Conservation (phyloP, 805 yeast species). For the Barnettozyma vustinii region DNA sequence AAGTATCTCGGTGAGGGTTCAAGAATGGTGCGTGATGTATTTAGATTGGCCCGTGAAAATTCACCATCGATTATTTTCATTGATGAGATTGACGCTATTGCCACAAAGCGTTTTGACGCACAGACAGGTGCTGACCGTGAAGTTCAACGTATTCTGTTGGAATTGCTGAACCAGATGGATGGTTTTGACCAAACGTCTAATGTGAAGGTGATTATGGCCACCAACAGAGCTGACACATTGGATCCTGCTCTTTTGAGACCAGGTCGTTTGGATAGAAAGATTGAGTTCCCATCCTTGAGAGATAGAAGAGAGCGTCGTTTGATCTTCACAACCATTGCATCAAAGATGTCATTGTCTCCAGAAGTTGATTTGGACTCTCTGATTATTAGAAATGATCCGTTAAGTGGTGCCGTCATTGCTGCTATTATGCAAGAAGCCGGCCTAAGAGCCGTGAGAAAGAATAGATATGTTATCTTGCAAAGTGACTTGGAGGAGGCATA, state of each 20-base stretch:
- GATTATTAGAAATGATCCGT: constrained; percentile 91
- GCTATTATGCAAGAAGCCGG: constrained; percentile 99
- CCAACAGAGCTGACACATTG: constrained; percentile 97
- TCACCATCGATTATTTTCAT: constrained; percentile 95
- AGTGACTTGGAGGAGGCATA: constrained; percentile 97
- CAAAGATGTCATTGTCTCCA: constrained; percentile 97
- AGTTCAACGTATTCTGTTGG: constrained; percentile 95
- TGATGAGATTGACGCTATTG: constrained; percentile 98
- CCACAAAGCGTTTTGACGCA: constrained; percentile 98
- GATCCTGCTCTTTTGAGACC: constrained; percentile 98
- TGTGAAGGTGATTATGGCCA: constrained; percentile 98
- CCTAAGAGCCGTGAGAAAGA: constrained; percentile 95
- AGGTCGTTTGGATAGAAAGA: constrained; percentile 96
- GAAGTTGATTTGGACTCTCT: constrained; percentile 94
- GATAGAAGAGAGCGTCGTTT: constrained; percentile 98
- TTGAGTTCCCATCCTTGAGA: constrained; percentile 92
- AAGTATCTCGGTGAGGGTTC: constrained; percentile 99
- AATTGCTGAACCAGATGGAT: constrained; percentile 96
- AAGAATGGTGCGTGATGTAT: constrained; percentile 98
- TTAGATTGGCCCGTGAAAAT: constrained; percentile 94
- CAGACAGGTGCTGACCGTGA: constrained; percentile 99
- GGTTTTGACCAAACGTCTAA: constrained; percentile 95
- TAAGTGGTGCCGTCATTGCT: constrained; percentile 96
- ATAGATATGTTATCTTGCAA: constrained; percentile 93
- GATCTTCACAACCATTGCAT: constrained; percentile 91